Evolutionary conservation across 306 rosid species (phyloP).

Genomic region (Cicer arietinum): DNA sequence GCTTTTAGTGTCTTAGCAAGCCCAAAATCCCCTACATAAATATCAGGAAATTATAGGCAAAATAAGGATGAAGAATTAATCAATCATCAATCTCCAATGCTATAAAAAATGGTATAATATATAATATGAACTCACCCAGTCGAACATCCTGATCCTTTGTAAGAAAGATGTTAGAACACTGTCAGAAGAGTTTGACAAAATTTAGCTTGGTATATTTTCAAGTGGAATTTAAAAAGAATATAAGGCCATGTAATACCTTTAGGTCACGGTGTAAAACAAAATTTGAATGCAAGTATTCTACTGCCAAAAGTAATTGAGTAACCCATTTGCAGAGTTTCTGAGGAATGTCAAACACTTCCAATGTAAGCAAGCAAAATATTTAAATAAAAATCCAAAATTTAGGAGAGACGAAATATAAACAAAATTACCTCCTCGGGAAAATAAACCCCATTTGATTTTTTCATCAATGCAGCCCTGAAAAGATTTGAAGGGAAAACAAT

Average conservation of each 20-base stretch:
- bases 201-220: slow-evolving; percentile 31
- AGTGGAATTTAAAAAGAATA: neutral
- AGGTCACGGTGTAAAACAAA: slow-evolving; percentile 90
- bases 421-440: slow-evolving; percentile 88
- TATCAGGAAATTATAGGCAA: slow-evolving; percentile 42
- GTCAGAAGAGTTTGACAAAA: slow-evolving; percentile 47
- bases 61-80: slow-evolving; percentile 40
- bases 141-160: slow-evolving; percentile 94
- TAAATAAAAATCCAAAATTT: slow-evolving; percentile 13
- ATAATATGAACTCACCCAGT: slow-evolving; percentile 65
- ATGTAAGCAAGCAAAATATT: slow-evolving; percentile 34
- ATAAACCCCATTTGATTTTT: slow-evolving; percentile 79
- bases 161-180: slow-evolving; percentile 97
- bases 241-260: slow-evolving; percentile 57
- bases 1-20: slow-evolving; percentile 96
- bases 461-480: slow-evolving; percentile 89
- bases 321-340: slow-evolving; percentile 97
- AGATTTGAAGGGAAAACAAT: slow-evolving; percentile 27
- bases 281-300: slow-evolving; percentile 84
- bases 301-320: slow-evolving; percentile 84
- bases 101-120: slow-evolving; percentile 29
- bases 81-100: slow-evolving; percentile 18
- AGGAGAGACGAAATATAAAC: slow-evolving; percentile 18
- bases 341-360: slow-evolving; percentile 47
- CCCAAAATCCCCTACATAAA: slow-evolving; percentile 87